These are phyloP conservation scores for Phytophthora citrophthora DNA, from an alignment of 352 stramenopile genomes.

Conservation along the genomic window DNA sequence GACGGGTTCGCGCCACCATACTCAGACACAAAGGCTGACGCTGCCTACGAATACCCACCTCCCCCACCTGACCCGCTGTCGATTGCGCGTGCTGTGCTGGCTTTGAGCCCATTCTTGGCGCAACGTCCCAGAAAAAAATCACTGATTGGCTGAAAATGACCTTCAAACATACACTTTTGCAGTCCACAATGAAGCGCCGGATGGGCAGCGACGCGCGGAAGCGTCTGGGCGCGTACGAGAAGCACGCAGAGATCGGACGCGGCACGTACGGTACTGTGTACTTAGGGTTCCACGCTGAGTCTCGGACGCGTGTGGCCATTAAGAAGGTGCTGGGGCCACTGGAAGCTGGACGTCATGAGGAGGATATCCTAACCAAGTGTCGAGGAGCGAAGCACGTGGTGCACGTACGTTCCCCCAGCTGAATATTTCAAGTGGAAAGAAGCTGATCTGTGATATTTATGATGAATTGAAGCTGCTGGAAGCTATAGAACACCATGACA, in stretches of 20 bases:
- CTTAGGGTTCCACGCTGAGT: constrained; percentile 52
- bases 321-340: constrained; percentile 74
- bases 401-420: constrained; percentile 42
- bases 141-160: constrained; percentile 2
- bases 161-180: background rate
- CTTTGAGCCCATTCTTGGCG: constrained; percentile 1
- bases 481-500: constrained; percentile 61
- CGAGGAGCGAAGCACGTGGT: constrained; percentile 56
- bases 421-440: background rate
- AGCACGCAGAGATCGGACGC: constrained; percentile 77
- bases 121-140: background rate
- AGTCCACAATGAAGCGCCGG: constrained; percentile 39
- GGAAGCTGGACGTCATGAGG: constrained; percentile 51
- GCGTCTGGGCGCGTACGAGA: constrained; percentile 71
- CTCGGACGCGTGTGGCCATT: constrained; percentile 56
- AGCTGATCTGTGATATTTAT: constrained; percentile 1
- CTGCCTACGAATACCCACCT: constrained; percentile 12
- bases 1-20: constrained; percentile 8
- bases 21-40: constrained; percentile 17
- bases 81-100: background rate
- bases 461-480: constrained; percentile 54
- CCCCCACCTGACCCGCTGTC: constrained; percentile 3
- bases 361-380: constrained; percentile 57
- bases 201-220: constrained; percentile 43
- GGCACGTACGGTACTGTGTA: constrained; percentile 86